Evolutionary conservation across 768 basidiomycete genomes (phyloP).

Genomic region (Hemileccinum rubropunctum): DNA sequence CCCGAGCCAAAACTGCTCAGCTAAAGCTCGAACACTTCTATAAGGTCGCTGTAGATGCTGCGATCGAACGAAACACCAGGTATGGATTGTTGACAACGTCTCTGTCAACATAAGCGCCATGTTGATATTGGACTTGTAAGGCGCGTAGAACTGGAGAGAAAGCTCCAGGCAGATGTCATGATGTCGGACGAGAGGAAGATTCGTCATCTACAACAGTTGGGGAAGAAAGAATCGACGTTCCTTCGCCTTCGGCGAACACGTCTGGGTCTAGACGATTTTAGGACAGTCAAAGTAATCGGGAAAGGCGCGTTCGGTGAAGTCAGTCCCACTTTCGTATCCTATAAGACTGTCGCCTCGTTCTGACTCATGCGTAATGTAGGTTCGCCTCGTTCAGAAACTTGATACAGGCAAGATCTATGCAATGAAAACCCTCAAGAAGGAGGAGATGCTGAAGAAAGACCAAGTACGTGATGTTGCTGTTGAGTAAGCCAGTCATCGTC

Average conservation of each 20-base stretch:
- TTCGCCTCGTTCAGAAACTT: conserved; percentile 91
- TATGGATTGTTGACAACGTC: conserved; percentile 31
- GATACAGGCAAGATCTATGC: conserved; percentile 99
- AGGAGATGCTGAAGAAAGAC: conserved; percentile 99
- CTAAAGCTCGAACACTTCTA: conserved; percentile 96
- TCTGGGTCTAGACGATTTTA: conserved; percentile 88
- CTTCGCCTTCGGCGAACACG: conserved; percentile 86
- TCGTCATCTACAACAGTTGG: conserved; percentile 77
- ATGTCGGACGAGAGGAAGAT: conserved; percentile 84
- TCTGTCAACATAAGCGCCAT: background rate
- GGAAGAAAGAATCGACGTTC: conserved; percentile 86
- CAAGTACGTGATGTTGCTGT: conserved; percentile 54
- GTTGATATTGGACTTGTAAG: conserved; percentile 37
- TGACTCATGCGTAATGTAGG: conserved; percentile 34
- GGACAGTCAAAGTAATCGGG: conserved; percentile 97
- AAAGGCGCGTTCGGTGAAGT: conserved; percentile 99
- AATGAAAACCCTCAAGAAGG: conserved; percentile 97
- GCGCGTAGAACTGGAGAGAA: conserved; percentile 84
- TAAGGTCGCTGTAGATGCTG: conserved; percentile 93
- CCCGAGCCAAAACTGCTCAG: conserved; percentile 87
- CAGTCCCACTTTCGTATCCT: conserved; percentile 19
- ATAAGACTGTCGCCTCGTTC: background rate
- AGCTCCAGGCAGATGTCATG: conserved; percentile 63
- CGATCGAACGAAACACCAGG: conserved; percentile 92
- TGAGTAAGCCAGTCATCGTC: background rate